Base-by-base conservation (phyloP, 345 rosid genomes). In the Eucalyptus grandis region DNA sequence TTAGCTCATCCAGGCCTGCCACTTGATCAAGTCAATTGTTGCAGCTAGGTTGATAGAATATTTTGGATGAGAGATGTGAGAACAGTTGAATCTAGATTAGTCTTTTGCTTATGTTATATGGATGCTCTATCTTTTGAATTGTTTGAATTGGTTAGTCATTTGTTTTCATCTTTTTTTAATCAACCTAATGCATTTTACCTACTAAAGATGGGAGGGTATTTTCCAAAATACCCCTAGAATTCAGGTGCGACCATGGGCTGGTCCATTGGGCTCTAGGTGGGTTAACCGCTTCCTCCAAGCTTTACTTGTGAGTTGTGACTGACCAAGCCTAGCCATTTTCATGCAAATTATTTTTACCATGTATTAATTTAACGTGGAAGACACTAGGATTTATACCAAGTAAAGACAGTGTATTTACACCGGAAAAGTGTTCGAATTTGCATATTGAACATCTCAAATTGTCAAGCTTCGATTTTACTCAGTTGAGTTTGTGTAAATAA, bases 1-100 rank as follows among this genome's bases (percentile, higher is more conserved):
- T 24, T 56, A 24, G 62, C 62, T 56, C 6, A 22, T 56, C 30
- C 6, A 24, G 0, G 14, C 30, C 0, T 0, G 3, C 30, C 62
- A 56, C 30, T 56, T 56, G 0, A 56, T 56, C 30, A 10, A 56
- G 30, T 56, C 6, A 0, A 9, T 24, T 1, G 13, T 24, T 22
- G 30, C 1, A 56, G 6, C 6, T 11, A 56, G 27, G 62, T 56
- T 56, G 62, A 56, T 24, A 9, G 0, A 56, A 56, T 56, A 56
- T 56, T 24, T 24, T 24, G 62, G 62, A 9, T 56, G 62, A 24
- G 21, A 56, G 12, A 24, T 56, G 16, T 62, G 34, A 60, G 34
- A 62, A 62, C 31, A 60, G 2, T 60, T 27, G 16, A 27, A 60
- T 60, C 34, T 60, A 13, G 1, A 27, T 13, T 60, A 3, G 14